Evolutionary conservation across 1,139 yeast species (phyloP).

Genomic region (Suhomyces bokatorum): DNA sequence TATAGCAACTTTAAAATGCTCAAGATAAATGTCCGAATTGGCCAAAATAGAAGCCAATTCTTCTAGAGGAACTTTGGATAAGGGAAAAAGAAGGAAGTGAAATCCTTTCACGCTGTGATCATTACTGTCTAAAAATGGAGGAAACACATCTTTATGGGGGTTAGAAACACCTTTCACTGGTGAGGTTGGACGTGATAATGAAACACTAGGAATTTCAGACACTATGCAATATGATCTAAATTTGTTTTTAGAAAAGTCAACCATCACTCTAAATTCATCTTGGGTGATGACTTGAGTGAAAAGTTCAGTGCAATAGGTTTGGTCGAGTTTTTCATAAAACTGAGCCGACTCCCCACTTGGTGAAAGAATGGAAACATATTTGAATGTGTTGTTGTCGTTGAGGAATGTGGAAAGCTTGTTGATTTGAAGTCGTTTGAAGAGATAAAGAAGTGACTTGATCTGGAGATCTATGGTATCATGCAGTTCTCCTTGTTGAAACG

Average conservation of each 20-base stretch:
- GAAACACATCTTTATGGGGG: constrained; percentile 22
- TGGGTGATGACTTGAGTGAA: constrained; percentile 43
- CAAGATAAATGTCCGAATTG: constrained; percentile 48
- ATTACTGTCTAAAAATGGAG: constrained; percentile 28
- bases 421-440: constrained; percentile 55
- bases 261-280: constrained; percentile 62
- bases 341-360: constrained; percentile 1
- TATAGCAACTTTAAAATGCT: constrained; percentile 36
- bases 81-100: constrained; percentile 44
- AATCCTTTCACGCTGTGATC: constrained; percentile 30
- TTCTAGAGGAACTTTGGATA: constrained; percentile 44
- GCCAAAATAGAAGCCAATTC: constrained; percentile 34
- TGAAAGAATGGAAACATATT: constrained; percentile 15
- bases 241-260: constrained; percentile 65
- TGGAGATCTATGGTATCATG: constrained; percentile 63
- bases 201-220: constrained; percentile 43
- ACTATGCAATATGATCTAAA: constrained; percentile 61
- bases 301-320: constrained; percentile 47
- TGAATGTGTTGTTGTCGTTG: constrained; percentile 21
- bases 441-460: constrained; percentile 55
- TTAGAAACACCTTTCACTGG: constrained; percentile 19
- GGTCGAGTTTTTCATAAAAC: constrained; percentile 43
- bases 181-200: constrained; percentile 19
- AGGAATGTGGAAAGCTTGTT: constrained; percentile 45
- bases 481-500: constrained; percentile 44